Conservation (phyloP, 2,329 filamentous ascomycete species). For the Didymella pomorum region DNA sequence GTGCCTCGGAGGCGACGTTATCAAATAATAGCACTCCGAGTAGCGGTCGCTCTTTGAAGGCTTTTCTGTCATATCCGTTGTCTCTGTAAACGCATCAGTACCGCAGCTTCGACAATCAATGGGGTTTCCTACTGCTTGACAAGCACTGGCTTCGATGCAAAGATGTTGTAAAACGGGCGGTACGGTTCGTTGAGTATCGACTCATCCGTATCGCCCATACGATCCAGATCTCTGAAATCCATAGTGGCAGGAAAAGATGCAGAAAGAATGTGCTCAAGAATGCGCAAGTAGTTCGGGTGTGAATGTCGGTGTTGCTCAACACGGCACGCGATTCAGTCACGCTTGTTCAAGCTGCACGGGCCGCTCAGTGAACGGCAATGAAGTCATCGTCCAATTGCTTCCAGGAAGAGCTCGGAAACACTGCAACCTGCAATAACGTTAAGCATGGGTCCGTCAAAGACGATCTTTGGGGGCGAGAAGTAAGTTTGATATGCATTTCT, state of each 20-base stretch:
- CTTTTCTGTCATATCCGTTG: conserved; percentile 52
- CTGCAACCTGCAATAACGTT: conserved; percentile 3
- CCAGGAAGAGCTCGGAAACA: conserved; percentile 1
- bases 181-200: conserved; percentile 51
- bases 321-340: conserved; percentile 17
- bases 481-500: conserved; percentile 14
- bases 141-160: conserved; percentile 58
- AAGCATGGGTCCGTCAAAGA: conserved; percentile 30
- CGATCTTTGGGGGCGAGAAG: conserved; percentile 45
- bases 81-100: conserved; percentile 36
- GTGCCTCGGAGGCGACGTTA: conserved; percentile 76
- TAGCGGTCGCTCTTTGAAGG: conserved; percentile 69
- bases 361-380: conserved; percentile 8
- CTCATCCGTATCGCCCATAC: conserved; percentile 42
- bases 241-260: conserved; percentile 22
- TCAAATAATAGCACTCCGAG: conserved; percentile 75
- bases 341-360: conserved; percentile 16
- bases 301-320: not conserved
- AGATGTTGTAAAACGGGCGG: conserved; percentile 62
- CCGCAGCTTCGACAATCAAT: not conserved
- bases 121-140: conserved; percentile 49
- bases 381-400: conserved; percentile 18
- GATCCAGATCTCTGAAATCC: conserved; percentile 43
- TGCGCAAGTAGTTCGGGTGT: not conserved
- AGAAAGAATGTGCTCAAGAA: not conserved